Evolutionary conservation across 2,329 filamentous ascomycete genomes (phyloP).

Genomic region (Colletotrichum orchidophilum): DNA sequence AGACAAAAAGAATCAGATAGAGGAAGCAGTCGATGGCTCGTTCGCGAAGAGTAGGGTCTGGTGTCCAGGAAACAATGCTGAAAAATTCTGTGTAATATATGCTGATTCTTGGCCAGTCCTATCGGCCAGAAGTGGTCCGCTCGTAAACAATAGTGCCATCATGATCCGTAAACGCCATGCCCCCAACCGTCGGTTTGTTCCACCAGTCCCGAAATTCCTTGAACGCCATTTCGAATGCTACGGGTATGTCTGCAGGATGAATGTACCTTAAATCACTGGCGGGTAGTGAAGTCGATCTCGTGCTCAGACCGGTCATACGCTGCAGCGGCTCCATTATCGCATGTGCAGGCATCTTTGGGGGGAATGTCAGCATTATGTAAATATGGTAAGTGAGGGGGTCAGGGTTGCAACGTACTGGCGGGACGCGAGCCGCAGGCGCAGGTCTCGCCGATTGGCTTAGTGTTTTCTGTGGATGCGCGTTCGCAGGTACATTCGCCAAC

Average conservation of each 20-base stretch:
- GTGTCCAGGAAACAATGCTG: background rate
- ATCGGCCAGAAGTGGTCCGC: background rate
- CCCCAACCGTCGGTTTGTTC: background rate
- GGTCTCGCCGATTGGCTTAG: conserved; percentile 63
- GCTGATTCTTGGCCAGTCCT: background rate
- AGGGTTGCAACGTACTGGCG: conserved; percentile 61
- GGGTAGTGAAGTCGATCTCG: conserved; percentile 89
- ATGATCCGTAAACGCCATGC: background rate
- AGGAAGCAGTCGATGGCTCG: background rate
- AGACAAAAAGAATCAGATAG: background rate
- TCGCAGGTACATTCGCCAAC: conserved; percentile 86
- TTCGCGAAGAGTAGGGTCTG: background rate
- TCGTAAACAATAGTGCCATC: background rate
- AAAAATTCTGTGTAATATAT: background rate
- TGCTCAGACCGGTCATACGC: conserved; percentile 67
- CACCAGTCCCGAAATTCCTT: background rate
- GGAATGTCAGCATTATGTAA: background rate
- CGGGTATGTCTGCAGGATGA: background rate
- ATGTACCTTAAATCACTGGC: conserved; percentile 3
- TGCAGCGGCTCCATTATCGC: conserved; percentile 75
- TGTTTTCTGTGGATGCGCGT: conserved; percentile 75
- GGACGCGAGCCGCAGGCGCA: conserved; percentile 84
- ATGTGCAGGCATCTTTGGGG: conserved; percentile 79
- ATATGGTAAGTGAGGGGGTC: background rate
- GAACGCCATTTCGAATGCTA: background rate